Conservation (phyloP, 441 rosid genomes). For the Rhodomyrtus psidioides region DNA sequence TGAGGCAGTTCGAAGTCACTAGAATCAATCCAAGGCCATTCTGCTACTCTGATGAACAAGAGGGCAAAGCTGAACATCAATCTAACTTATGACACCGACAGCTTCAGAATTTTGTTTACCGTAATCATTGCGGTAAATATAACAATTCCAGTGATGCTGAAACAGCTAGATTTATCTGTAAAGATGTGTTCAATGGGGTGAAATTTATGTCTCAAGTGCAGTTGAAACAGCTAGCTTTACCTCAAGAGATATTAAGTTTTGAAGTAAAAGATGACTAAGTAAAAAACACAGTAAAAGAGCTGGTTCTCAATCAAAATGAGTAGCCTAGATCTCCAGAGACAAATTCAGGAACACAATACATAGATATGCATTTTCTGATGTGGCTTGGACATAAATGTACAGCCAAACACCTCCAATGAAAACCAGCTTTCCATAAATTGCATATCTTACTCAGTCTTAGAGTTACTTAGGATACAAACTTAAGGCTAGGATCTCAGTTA, state of each 20-base stretch:
- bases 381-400: background rate
- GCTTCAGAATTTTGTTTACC: background rate
- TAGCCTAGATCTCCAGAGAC: background rate
- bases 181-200: background rate
- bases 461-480: background rate
- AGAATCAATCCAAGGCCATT: background rate
- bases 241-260: background rate
- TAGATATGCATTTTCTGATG: background rate
- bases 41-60: background rate
- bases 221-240: background rate
- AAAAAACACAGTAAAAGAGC: background rate
- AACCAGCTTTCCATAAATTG: background rate
- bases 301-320: background rate
- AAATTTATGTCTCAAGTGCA: background rate
- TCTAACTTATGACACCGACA: background rate
- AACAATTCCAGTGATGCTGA: background rate
- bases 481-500: background rate
- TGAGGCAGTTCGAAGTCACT: background rate
- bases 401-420: background rate
- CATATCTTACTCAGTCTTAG: background rate
- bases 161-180: background rate
- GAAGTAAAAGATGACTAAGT: background rate
- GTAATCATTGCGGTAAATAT: background rate
- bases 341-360: background rate
- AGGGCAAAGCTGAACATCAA: background rate